Percentiles rank a stretch among this genome's conserved stretches.
These are phyloP conservation scores for Fusarium albidum DNA, from an alignment of 2,329 filamentous ascomycete species.

Conservation along the genomic window DNA sequence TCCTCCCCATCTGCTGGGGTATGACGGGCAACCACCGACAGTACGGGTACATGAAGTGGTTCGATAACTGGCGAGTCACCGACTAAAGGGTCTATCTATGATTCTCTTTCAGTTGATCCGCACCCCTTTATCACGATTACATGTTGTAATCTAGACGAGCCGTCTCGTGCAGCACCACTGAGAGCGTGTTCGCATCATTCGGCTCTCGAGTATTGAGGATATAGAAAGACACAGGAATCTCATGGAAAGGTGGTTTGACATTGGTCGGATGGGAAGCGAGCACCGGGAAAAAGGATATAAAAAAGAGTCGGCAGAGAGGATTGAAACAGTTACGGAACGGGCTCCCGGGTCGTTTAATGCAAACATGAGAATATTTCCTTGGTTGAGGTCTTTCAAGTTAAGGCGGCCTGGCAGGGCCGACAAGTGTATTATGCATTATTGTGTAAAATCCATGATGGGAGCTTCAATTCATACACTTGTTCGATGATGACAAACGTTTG, in stretches of 20 bases:
- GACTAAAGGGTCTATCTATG: slow-evolving; percentile 55
- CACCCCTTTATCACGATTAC: slow-evolving; percentile 20
- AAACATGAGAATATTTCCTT: slow-evolving; percentile 37
- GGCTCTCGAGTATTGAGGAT: slow-evolving; percentile 27
- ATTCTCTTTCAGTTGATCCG: slow-evolving; percentile 9
- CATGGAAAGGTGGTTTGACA: slow-evolving; percentile 31
- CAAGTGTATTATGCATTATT: slow-evolving; percentile 45
- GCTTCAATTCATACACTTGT: slow-evolving; percentile 38
- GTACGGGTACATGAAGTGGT: slow-evolving; percentile 95
- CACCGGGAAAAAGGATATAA: slow-evolving; percentile 22
- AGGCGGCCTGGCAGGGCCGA: slow-evolving; percentile 30
- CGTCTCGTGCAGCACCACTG: slow-evolving; percentile 21
- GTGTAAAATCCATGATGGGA: slow-evolving; percentile 41
- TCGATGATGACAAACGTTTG: slow-evolving; percentile 34
- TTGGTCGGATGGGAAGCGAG: slow-evolving; percentile 33
- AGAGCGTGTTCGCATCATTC: slow-evolving; percentile 24
- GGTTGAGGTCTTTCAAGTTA: slow-evolving; percentile 20
- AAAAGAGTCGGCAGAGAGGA: slow-evolving; percentile 33
- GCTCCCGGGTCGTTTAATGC: slow-evolving; percentile 42
- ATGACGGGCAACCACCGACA: slow-evolving; percentile 87
- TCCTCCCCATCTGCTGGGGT: slow-evolving; percentile 94
- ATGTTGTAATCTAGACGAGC: slow-evolving; percentile 20
- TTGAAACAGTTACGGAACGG: slow-evolving; percentile 28
- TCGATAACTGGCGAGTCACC: slow-evolving; percentile 83
- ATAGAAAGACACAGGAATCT: slow-evolving; percentile 33